A percentile compares a stretch with the other conserved stretches of the same genome.
Conservation (phyloP, 139 green algal genomes). For the Edaphochlamys debaryana region DNA sequence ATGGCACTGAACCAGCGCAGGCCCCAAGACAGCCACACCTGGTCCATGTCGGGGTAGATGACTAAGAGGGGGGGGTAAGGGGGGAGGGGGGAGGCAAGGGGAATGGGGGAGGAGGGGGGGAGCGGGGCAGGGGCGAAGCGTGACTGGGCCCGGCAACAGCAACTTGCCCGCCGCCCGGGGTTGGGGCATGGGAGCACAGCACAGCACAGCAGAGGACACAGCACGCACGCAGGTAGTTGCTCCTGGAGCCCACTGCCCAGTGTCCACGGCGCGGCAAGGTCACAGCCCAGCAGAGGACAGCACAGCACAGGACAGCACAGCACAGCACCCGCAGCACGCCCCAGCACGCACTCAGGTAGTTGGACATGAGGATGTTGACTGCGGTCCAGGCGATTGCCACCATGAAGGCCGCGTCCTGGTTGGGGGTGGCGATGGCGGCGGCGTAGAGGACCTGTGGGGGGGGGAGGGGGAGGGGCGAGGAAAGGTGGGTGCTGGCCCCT, state of each 20-base stretch:
- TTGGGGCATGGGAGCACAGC: no score
- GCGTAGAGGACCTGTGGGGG: slow-evolving; percentile 56
- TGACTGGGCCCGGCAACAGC: not conserved
- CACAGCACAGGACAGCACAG: no score
- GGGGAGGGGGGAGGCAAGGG: not conserved
- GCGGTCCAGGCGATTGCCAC: slow-evolving; percentile 73
- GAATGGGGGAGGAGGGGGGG: not conserved
- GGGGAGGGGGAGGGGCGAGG: not conserved
- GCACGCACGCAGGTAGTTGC: slow-evolving; percentile 68
- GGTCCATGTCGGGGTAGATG: slow-evolving; percentile 24
- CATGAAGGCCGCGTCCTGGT: slow-evolving; percentile 77
- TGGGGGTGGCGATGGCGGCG: slow-evolving; percentile 52
- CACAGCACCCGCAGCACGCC: no score
- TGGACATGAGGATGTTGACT: slow-evolving; percentile 70
- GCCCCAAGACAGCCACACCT: not conserved
- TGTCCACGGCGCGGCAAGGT: no score
- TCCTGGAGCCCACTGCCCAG: no score
- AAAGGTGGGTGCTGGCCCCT: no score
- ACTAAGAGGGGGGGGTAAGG: not conserved
- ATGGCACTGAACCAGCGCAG: slow-evolving; percentile 38
- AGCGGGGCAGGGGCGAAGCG: not conserved
- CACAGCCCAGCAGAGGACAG: no score
- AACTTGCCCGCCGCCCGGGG: no score
- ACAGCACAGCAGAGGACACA: no score
- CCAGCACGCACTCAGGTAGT: slow-evolving; percentile 69